phyloP scores from a whole-genome alignment of 2,329 filamentous ascomycete genomes.

The Colletotrichum australisinense region DNA sequence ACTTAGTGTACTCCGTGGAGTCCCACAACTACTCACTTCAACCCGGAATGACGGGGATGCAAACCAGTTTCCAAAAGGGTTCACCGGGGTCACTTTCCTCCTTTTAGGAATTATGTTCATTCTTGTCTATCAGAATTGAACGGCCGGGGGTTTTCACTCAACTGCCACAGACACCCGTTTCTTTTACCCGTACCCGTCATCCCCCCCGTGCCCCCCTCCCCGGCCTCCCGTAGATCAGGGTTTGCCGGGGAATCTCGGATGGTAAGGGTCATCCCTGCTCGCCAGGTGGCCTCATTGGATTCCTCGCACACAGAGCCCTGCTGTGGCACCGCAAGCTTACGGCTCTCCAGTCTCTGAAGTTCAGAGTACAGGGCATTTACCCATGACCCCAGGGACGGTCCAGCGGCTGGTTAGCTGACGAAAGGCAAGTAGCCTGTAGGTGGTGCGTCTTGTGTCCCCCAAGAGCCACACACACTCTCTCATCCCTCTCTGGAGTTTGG shows the following conservation, averaged over 20 bases:
- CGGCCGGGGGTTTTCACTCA: background rate
- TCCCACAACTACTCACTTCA: background rate
- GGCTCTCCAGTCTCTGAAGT: background rate
- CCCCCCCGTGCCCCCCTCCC: background rate
- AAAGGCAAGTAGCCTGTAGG: background rate
- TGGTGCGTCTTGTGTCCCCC: background rate
- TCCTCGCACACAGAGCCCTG: background rate
- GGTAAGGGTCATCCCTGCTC: slow-evolving; percentile 5
- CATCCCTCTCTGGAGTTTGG: background rate
- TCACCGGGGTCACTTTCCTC: background rate
- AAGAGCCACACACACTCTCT: background rate
- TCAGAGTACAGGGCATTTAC: too few relatives aligned
- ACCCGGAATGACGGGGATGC: background rate
- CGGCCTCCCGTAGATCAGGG: slow-evolving; percentile 3
- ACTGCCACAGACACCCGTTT: background rate
- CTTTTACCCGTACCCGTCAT: background rate
- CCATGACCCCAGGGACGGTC: too few relatives aligned
- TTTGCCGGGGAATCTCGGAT: slow-evolving; percentile 18
- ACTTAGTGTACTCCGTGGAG: background rate
- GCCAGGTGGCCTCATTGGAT: background rate
- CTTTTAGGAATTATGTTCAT: background rate
- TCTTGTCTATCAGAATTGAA: background rate
- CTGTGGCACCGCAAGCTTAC: slow-evolving; percentile 5
- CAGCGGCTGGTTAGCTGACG: background rate
- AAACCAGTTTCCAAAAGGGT: background rate